These are phyloP conservation scores for Rhizopogon roseolus DNA, from an alignment of 768 basidiomycete genomes.

Conservation along the genomic window DNA sequence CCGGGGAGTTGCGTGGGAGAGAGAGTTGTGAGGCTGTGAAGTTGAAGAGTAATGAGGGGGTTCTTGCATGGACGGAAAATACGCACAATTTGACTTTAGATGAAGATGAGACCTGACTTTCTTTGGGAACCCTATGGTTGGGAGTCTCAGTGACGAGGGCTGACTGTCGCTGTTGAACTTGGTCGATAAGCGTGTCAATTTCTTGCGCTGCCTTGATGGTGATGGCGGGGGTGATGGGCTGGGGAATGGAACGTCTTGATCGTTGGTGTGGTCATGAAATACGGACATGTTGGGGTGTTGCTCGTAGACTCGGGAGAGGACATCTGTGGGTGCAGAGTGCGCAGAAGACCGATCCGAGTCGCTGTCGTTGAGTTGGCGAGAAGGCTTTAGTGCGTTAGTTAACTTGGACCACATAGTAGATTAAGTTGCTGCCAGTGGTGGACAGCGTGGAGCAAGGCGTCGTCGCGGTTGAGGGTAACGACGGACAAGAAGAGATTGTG, in stretches of 20 bases:
- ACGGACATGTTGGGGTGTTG: conserved; percentile 60
- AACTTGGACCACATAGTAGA: conserved; percentile 58
- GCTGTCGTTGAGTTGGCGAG: conserved; percentile 20
- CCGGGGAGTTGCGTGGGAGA: conserved; percentile 15
- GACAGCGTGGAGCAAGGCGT: neutral
- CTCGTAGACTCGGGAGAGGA: conserved; percentile 49
- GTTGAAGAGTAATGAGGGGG: neutral
- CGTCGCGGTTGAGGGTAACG: neutral
- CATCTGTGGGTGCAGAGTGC: conserved; percentile 25
- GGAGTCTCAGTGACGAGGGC: conserved; percentile 26
- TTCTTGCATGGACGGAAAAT: neutral
- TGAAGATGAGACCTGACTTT: conserved; percentile 45
- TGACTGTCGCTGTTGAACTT: conserved; percentile 32
- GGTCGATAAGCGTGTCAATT: conserved; percentile 44
- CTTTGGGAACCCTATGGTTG: conserved; percentile 37
- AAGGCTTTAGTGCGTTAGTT: conserved; percentile 47
- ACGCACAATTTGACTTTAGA: conserved; percentile 34
- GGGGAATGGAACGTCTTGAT: conserved; percentile 26
- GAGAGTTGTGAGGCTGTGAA: conserved; percentile 24
- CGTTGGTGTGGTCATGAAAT: conserved; percentile 36
- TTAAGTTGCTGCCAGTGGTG: neutral
- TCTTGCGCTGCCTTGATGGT: conserved; percentile 42
- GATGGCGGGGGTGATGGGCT: conserved; percentile 40
- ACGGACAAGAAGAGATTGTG: neutral
- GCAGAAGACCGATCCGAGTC: conserved; percentile 12